Percentiles rank a stretch among this genome's conserved stretches.
Conservation (phyloP, 2,329 filamentous ascomycete genomes). For the Epicoccum nigrum region DNA sequence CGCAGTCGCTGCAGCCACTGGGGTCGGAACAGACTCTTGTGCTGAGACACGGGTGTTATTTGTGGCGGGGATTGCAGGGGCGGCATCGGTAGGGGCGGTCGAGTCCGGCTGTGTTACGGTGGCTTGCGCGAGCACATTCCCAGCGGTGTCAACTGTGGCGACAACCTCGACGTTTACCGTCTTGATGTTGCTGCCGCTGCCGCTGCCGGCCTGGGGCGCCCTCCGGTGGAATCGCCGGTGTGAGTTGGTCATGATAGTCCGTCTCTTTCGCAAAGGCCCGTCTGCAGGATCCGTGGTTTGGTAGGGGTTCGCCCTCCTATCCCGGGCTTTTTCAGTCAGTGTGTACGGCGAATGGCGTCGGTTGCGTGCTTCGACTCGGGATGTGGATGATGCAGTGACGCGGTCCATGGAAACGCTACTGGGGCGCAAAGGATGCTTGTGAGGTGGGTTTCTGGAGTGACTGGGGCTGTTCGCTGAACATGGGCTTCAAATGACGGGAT, state of each 20-base stretch:
- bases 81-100: constrained; percentile 4
- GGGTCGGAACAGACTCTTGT: background rate
- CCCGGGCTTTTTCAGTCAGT: constrained; percentile 5
- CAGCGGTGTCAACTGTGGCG: constrained; percentile 37
- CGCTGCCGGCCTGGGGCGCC: constrained; percentile 22
- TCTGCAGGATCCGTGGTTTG: constrained; percentile 18
- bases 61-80: background rate
- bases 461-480: constrained; percentile 29
- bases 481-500: constrained; percentile 35
- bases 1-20: constrained; percentile 11
- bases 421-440: constrained; percentile 26
- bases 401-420: constrained; percentile 43
- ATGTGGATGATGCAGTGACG: constrained; percentile 28
- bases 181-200: constrained; percentile 27
- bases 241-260: constrained; percentile 36
- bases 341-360: constrained; percentile 26
- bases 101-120: constrained; percentile 28
- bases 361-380: constrained; percentile 33
- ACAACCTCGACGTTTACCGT: constrained; percentile 42
- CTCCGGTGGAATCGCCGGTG: constrained; percentile 46
- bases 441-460: constrained; percentile 33
- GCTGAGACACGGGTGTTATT: constrained; percentile 1
- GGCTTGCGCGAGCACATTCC: constrained; percentile 34
- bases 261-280: constrained; percentile 27
- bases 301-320: background rate